These are phyloP conservation scores for Anthoceros angustus DNA, from an alignment of 225 moss, liverwort and hornwort genomes.

Conservation along the genomic window DNA sequence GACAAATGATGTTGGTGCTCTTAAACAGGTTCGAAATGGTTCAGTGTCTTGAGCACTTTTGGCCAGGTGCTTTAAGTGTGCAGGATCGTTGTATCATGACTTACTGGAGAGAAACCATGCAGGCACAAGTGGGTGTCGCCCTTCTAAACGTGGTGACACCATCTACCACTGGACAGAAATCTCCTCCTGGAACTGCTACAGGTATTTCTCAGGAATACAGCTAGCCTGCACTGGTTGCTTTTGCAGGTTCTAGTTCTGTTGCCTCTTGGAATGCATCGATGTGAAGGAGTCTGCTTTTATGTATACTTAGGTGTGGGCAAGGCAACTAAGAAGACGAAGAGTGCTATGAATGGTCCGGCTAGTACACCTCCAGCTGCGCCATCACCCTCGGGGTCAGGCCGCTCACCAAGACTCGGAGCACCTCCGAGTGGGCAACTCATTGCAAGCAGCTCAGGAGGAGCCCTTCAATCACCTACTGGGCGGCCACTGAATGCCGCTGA, in stretches of 20 bases:
- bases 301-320: too few relatives aligned
- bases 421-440: constrained; percentile 26
- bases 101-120: background rate
- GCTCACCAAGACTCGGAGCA: constrained; percentile 30
- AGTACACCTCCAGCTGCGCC: constrained; percentile 22
- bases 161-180: background rate
- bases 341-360: constrained; percentile 34
- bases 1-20: constrained; percentile 95
- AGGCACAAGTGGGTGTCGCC: constrained; percentile 95
- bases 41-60: background rate
- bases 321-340: constrained; percentile 26
- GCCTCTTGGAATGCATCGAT: too few relatives aligned
- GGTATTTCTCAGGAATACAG: too few relatives aligned
- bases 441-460: constrained; percentile 3
- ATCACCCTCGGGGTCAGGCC: constrained; percentile 24
- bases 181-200: background rate
- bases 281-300: too few relatives aligned
- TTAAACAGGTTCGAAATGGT: constrained; percentile 51
- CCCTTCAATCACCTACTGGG: constrained; percentile 17
- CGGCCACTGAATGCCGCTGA: constrained; percentile 57
- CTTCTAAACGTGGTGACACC: constrained; percentile 78
- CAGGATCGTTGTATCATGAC: background rate
- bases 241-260: too few relatives aligned
- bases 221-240: too few relatives aligned
- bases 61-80: background rate